These are phyloP conservation scores for Haematococcus lacustris DNA, from an alignment of 139 green algal genomes.

Conservation along the genomic window DNA sequence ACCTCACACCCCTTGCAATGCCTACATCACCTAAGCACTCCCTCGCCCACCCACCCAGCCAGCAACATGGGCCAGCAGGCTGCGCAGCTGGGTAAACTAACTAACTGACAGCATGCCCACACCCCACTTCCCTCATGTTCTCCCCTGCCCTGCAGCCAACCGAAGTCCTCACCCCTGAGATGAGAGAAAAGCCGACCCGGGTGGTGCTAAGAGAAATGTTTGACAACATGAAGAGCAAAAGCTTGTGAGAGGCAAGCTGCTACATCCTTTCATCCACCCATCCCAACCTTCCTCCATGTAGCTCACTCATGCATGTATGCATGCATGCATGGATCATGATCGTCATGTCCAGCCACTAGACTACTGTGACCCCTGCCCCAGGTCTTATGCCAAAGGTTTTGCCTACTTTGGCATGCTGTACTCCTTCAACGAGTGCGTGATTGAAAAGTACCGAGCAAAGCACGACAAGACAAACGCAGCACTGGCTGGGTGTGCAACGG, in stretches of 20 bases:
- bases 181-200: slow-evolving; percentile 30
- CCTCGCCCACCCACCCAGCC: neutral
- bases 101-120: no score
- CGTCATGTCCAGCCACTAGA: neutral
- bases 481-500: slow-evolving; percentile 85
- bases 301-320: neutral
- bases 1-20: no score
- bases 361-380: slow-evolving; percentile 25
- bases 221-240: slow-evolving; percentile 41
- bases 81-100: no score
- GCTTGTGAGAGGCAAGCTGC: slow-evolving; percentile 17
- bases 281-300: neutral
- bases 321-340: neutral
- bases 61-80: neutral
- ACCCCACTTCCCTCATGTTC: no score
- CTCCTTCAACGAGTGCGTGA: slow-evolving; percentile 84
- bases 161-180: slow-evolving; percentile 10
- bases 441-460: slow-evolving; percentile 88
- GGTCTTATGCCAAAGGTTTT: slow-evolving; percentile 89
- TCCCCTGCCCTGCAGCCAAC: neutral
- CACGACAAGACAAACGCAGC: slow-evolving; percentile 85
- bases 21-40: no score
- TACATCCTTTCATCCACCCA: neutral
- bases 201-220: slow-evolving; percentile 43
- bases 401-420: slow-evolving; percentile 83